Base-by-base conservation (phyloP, 2,329 filamentous ascomycete species). In the Aciculosporium take region DNA sequence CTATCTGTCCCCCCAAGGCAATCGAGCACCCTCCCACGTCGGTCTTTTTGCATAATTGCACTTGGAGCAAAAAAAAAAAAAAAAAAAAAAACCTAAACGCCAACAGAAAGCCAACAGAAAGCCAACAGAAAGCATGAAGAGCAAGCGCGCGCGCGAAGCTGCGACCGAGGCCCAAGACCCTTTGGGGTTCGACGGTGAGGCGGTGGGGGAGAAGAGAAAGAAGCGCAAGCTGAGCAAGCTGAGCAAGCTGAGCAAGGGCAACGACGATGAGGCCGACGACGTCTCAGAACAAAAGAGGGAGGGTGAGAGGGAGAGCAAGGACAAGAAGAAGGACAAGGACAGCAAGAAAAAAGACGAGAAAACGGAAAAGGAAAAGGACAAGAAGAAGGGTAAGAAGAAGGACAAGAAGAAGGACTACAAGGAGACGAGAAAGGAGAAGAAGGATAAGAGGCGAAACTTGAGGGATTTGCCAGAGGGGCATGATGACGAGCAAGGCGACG, bases 401-500 rank as follows among this genome's bases (percentile, higher is more conserved):
- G 49, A 58, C 21, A 41, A 44, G 40, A 56, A 59, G 35, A 58
- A 62, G 45, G 41, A 49, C 42, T 46, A 55, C 41, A 53, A 56
- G 43, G 56, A 61, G 48, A 57, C 54, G 42, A 57, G 61, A 31
- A 59, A 62, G 43, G 61, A 63, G 39, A 62, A 61, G 50, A 63
- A 65, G 49, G 57, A 63, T 23, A 63, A 62, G 51, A 56, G 58
- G 40, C 60, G 61, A 49, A 48, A 64, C 35, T 48, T 64, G 6
- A 56, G 56, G 34, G 56, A 63, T 24, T 53, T 64, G 8, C 61
- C 60, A 1, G 58, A 57, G 25, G 53, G 55, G 30, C 57, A 58
- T 31, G 51, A 51, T n/a, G 50, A 47, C 12, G 48, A 51, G 12
- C 49, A 53, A 7, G 41, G 49, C 23, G 46, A 43, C 15, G 49